Evolutionary conservation across 1,139 yeast species (phyloP).

Genomic region (Protomyces lactucae-debilis): DNA sequence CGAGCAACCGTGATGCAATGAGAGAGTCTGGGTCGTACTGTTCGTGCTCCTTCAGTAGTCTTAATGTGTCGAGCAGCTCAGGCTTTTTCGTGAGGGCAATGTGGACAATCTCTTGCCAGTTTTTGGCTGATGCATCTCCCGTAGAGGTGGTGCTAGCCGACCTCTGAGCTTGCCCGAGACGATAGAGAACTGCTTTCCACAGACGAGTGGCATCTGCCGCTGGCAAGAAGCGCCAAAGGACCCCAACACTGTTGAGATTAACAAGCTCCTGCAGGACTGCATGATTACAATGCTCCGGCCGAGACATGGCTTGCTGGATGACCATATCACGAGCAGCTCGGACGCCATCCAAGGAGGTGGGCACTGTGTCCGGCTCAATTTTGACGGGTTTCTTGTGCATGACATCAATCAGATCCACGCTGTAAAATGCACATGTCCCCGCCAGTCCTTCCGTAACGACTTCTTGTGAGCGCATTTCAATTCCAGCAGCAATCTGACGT

Average conservation of each 20-base stretch:
- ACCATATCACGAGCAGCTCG: neutral
- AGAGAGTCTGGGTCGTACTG: neutral
- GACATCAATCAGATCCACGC: neutral
- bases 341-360: neutral
- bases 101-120: neutral
- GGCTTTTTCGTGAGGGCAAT: neutral
- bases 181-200: neutral
- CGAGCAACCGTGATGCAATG: neutral
- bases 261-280: neutral
- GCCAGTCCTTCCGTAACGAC: conserved; percentile 21
- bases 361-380: neutral
- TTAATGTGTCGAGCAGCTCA: neutral
- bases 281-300: neutral
- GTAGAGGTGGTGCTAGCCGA: neutral
- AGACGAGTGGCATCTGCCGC: neutral
- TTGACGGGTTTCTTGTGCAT: neutral
- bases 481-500: conserved; percentile 10
- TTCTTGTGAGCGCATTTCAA: conserved; percentile 16
- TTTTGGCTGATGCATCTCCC: too few species aligned
- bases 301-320: neutral
- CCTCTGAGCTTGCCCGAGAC: neutral
- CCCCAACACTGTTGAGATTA: conserved; percentile 5
- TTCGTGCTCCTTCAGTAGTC: neutral
- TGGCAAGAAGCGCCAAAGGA: conserved; percentile 12
- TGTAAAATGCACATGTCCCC: conserved; percentile 10